A percentile compares a stretch with the other conserved stretches of the same genome.
These are phyloP conservation scores for Xenoacremonium recifei DNA, from an alignment of 2,329 filamentous ascomycete species.

Conservation along the genomic window DNA sequence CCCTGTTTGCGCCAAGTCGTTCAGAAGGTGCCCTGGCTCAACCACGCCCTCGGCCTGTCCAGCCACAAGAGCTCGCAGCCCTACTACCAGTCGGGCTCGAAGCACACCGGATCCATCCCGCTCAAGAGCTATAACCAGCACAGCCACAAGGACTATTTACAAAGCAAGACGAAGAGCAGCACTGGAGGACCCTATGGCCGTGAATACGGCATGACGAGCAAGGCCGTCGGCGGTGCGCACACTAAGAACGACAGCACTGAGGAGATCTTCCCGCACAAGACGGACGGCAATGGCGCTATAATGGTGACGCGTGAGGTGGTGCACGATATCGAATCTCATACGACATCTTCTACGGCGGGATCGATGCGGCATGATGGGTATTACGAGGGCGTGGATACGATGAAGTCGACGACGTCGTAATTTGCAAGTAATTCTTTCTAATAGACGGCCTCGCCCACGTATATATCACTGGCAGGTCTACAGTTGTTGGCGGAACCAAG, in stretches of 20 bases:
- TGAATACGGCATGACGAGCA: slow-evolving; percentile 15
- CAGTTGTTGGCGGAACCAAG: too few relatives aligned
- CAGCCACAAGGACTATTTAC: slow-evolving; percentile 12
- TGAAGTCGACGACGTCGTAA: neutral
- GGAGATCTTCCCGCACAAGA: slow-evolving; percentile 19
- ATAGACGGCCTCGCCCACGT: too few relatives aligned
- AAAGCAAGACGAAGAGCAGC: slow-evolving; percentile 10
- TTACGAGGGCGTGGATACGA: slow-evolving; percentile 2
- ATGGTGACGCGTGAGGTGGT: slow-evolving; percentile 16
- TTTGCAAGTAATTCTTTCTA: too few relatives aligned
- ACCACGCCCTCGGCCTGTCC: slow-evolving; percentile 28
- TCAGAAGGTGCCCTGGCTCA: slow-evolving; percentile 28
- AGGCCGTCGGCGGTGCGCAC: slow-evolving; percentile 13
- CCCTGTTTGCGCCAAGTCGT: slow-evolving; percentile 29
- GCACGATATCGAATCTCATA: slow-evolving; percentile 13
- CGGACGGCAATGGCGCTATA: slow-evolving; percentile 18
- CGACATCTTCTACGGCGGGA: slow-evolving; percentile 6
- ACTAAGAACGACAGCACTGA: slow-evolving; percentile 20
- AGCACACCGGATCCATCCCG: slow-evolving; percentile 13
- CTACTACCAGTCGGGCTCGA: slow-evolving; percentile 9
- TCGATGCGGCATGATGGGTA: slow-evolving; percentile 9
- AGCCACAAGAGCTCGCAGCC: slow-evolving; percentile 12
- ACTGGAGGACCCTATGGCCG: slow-evolving; percentile 1
- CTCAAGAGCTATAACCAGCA: slow-evolving; percentile 14
- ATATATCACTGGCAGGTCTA: too few relatives aligned